phyloP scores from a whole-genome alignment of 75 land plant species.

The Ceratopteris richardii region DNA sequence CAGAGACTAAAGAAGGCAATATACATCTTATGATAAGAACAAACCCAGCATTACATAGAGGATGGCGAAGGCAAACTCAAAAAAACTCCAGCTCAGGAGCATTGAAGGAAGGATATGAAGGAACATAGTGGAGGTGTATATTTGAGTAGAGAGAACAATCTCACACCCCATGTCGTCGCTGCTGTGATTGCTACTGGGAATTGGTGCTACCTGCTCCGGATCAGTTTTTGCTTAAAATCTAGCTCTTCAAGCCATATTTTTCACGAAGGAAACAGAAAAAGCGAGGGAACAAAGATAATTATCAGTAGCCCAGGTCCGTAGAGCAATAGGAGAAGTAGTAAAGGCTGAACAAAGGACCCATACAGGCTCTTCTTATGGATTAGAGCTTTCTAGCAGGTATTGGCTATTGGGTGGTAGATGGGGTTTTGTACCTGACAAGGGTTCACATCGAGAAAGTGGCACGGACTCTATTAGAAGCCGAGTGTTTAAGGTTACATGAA shows the following conservation, averaged over 20 bases:
- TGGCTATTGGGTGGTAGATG: no score
- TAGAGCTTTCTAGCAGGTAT: no score
- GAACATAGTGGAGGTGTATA: constrained; percentile 67
- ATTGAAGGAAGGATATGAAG: constrained; percentile 73
- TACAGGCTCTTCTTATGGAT: no score
- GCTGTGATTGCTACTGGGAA: constrained; percentile 69
- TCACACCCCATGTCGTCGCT: constrained; percentile 51
- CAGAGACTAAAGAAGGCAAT: constrained; percentile 52
- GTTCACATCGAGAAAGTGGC: no score
- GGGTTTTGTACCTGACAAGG: no score
- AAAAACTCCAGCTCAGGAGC: constrained; percentile 67
- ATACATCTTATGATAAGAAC: constrained; percentile 32
- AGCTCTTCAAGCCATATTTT: neutral
- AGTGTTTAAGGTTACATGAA: no score
- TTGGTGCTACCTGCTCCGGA: constrained; percentile 65
- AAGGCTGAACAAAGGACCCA: no score
- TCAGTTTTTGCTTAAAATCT: constrained; percentile 75
- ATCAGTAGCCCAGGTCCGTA: neutral
- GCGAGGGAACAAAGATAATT: neutral
- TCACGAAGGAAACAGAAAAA: neutral
- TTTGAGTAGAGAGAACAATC: constrained; percentile 85
- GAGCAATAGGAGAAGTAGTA: no score
- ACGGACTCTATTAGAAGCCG: no score
- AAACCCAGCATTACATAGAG: constrained; percentile 60
- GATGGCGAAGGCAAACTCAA: constrained; percentile 78